Evolutionary conservation across 2,329 filamentous ascomycete species (phyloP).

Genomic region (Dendryphion nanum): DNA sequence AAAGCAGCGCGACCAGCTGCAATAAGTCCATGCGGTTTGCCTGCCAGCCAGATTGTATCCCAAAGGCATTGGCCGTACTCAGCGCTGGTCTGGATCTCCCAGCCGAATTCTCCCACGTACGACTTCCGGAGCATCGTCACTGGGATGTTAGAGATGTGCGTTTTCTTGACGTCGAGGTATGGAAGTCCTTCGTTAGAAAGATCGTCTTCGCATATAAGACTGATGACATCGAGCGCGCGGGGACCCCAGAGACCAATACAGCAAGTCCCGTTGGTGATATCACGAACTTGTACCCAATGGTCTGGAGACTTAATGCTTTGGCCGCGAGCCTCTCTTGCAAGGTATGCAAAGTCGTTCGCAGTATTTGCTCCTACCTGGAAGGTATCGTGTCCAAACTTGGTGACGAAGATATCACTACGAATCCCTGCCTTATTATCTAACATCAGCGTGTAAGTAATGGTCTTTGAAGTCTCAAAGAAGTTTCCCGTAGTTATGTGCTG

Average conservation of each 20-base stretch:
- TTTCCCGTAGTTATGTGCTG: conserved; percentile 54
- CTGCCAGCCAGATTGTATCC: conserved; percentile 58
- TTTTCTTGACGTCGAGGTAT: conserved; percentile 51
- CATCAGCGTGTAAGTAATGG: conserved; percentile 57
- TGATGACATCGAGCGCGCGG: conserved; percentile 52
- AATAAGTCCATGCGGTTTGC: conserved; percentile 55
- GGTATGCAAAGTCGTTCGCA: conserved; percentile 54
- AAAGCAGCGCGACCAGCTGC: conserved; percentile 60
- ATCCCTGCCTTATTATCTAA: conserved; percentile 56
- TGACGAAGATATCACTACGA: conserved; percentile 57
- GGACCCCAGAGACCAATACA: conserved; percentile 65
- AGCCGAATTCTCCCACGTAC: conserved; percentile 61
- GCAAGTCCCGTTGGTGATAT: conserved; percentile 61
- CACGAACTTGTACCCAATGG: conserved; percentile 53
- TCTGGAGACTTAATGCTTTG: conserved; percentile 45
- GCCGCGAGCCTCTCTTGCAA: conserved; percentile 52
- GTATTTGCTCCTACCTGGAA: conserved; percentile 60
- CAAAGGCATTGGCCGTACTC: conserved; percentile 59
- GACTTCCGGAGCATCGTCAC: conserved; percentile 58
- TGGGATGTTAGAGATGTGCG: conserved; percentile 55
- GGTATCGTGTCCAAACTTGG: conserved; percentile 49
- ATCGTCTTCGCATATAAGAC: conserved; percentile 46
- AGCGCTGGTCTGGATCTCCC: conserved; percentile 61
- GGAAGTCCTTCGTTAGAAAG: conserved; percentile 48
- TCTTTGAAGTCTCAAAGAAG: conserved; percentile 5